Percentiles rank a stretch among this genome's conserved stretches.
phyloP scores from a whole-genome alignment of 371 early-diverging fungal species.

The Nematocida ironsii region DNA sequence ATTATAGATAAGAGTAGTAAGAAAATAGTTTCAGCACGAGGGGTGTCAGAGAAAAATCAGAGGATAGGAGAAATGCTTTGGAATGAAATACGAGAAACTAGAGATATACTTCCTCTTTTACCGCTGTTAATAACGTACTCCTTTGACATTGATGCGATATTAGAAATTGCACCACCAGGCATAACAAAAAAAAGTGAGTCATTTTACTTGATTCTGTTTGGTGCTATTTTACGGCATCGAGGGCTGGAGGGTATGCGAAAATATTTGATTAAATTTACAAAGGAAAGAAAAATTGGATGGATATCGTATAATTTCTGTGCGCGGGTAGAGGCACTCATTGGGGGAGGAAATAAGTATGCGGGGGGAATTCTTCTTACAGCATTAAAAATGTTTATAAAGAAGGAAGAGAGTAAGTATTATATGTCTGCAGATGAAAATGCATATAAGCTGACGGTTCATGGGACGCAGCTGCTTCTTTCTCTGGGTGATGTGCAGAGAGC shows the following conservation, averaged over 20 bases:
- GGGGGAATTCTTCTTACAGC: conserved; percentile 45
- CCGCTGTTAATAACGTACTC: conserved; percentile 8
- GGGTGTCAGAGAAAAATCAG: conserved; percentile 26
- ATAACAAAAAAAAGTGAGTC: conserved; percentile 48
- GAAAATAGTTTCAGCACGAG: conserved; percentile 4
- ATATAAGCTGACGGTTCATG: conserved; percentile 25
- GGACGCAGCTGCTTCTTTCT: conserved; percentile 36
- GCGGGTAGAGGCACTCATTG: conserved; percentile 11
- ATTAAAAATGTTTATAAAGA: conserved; percentile 21
- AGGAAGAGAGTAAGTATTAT: not conserved
- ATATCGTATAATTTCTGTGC: conserved; percentile 13
- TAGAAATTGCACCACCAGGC: conserved; percentile 27
- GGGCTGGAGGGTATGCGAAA: conserved; percentile 21
- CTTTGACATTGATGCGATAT: conserved; percentile 8
- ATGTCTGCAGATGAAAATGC: conserved; percentile 46
- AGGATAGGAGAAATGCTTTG: conserved; percentile 16
- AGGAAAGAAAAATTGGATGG: conserved; percentile 41
- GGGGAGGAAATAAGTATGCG: conserved; percentile 32
- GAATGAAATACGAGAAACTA: conserved; percentile 20
- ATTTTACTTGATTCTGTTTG: conserved; percentile 46
- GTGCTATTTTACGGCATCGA: conserved; percentile 22
- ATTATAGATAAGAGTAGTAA: conserved; percentile 14
- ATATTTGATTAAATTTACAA: conserved; percentile 31
- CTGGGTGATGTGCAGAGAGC: conserved; percentile 46
- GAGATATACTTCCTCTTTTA: conserved; percentile 18